Evolutionary conservation across 306 rosid genomes (phyloP).

Genomic region (Inga leiocalycina): DNA sequence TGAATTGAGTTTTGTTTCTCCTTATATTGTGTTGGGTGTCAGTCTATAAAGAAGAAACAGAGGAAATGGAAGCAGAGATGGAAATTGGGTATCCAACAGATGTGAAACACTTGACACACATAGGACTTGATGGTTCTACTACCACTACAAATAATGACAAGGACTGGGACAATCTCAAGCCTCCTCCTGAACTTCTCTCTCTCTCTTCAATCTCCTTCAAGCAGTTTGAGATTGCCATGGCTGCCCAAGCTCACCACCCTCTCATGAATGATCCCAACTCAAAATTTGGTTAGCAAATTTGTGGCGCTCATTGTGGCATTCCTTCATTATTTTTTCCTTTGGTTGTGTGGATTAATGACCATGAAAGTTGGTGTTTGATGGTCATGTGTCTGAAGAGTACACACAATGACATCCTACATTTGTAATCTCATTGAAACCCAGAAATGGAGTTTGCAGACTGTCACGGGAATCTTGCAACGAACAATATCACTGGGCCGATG

Average conservation of each 20-base stretch:
- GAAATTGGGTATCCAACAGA: slow-evolving; percentile 93
- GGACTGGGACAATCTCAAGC: slow-evolving; percentile 58
- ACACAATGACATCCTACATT: slow-evolving; percentile 27
- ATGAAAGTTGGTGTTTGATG: slow-evolving; percentile 35
- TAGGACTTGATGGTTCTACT: slow-evolving; percentile 88
- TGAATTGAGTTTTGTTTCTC: neutral
- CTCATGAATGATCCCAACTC: slow-evolving; percentile 37
- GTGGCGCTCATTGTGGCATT: slow-evolving; percentile 15
- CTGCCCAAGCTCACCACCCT: slow-evolving; percentile 57
- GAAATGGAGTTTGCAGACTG: neutral
- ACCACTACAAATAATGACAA: slow-evolving; percentile 46
- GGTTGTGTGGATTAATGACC: slow-evolving; percentile 45
- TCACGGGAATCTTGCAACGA: neutral
- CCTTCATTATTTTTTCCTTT: slow-evolving; percentile 14
- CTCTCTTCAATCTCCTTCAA: slow-evolving; percentile 79
- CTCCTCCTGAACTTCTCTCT: slow-evolving; percentile 64
- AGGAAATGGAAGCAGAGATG: slow-evolving; percentile 61
- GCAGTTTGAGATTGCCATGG: slow-evolving; percentile 86
- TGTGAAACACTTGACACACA: slow-evolving; percentile 93
- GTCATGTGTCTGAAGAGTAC: slow-evolving; percentile 24
- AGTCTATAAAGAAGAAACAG: slow-evolving; percentile 61
- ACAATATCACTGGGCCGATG: neutral
- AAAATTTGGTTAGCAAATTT: slow-evolving; percentile 28
- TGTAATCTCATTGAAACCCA: slow-evolving; percentile 17
- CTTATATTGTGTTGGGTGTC: neutral